A percentile compares a stretch with the other conserved stretches of the same genome.
phyloP scores from a whole-genome alignment of 2,329 filamentous ascomycete species.

The Graphiopsis chlorocephala region DNA sequence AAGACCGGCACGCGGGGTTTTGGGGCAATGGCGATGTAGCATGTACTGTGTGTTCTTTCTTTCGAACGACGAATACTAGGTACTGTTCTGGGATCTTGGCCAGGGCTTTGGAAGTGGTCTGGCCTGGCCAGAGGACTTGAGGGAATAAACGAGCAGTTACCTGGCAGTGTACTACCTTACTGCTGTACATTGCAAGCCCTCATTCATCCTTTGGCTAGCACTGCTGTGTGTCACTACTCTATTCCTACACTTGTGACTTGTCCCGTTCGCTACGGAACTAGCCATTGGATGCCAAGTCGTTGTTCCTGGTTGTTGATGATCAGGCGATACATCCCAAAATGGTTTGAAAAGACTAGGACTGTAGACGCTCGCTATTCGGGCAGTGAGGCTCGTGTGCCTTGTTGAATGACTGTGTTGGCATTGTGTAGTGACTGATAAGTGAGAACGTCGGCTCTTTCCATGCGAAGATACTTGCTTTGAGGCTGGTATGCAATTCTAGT shows the following conservation, averaged over 20 bases:
- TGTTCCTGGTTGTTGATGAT: neutral
- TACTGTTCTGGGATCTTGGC: neutral
- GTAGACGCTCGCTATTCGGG: neutral
- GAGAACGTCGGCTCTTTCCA: neutral
- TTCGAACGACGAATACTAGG: neutral
- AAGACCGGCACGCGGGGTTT: neutral
- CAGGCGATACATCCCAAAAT: neutral
- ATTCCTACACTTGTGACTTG: neutral
- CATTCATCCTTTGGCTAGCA: neutral
- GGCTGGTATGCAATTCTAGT: too few relatives aligned
- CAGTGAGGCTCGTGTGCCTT: too few relatives aligned
- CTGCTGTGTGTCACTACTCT: neutral
- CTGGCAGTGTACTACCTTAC: neutral
- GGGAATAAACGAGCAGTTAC: neutral
- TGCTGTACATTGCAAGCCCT: neutral
- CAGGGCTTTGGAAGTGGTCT: neutral
- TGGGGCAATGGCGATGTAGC: neutral
- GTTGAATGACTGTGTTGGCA: too few relatives aligned
- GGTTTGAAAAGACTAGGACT: neutral
- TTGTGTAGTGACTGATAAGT: neutral
- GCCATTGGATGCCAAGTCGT: neutral
- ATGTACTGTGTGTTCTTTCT: neutral
- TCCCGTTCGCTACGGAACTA: neutral
- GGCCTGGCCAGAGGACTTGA: neutral
- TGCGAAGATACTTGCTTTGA: neutral